Evolutionary conservation across 352 stramenopile genomes (phyloP).

Genomic region (Lagenidium giganteum): DNA sequence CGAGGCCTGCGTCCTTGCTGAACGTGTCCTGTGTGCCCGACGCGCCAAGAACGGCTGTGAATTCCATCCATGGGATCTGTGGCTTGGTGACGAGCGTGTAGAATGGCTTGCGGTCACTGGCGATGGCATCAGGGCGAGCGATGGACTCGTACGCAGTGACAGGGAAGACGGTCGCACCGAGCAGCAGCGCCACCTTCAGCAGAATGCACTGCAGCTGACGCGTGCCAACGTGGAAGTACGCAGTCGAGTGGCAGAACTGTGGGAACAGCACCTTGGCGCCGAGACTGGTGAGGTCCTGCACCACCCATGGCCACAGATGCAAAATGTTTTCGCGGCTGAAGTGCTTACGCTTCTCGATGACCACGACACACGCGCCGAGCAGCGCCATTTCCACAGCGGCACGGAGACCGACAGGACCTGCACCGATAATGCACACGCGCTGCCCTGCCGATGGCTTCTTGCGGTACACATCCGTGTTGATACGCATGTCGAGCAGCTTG

Average conservation of each 20-base stretch:
- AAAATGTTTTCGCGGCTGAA: constrained; percentile 85
- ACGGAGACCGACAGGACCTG: constrained; percentile 69
- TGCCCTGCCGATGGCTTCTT: constrained; percentile 57
- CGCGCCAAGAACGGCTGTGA: constrained; percentile 62
- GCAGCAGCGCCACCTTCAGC: constrained; percentile 71
- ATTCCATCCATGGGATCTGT: constrained; percentile 77
- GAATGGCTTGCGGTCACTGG: constrained; percentile 52
- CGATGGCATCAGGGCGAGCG: constrained; percentile 40
- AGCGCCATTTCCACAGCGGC: constrained; percentile 69
- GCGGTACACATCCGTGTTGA: constrained; percentile 45
- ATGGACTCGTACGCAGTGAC: constrained; percentile 60
- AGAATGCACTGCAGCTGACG: constrained; percentile 82
- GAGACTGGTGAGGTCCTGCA: constrained; percentile 74
- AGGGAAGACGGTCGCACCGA: constrained; percentile 66
- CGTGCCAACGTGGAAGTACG: constrained; percentile 82
- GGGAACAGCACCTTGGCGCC: constrained; percentile 82
- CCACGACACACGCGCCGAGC: constrained; percentile 61
- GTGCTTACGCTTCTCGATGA: constrained; percentile 78
- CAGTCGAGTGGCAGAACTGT: constrained; percentile 76
- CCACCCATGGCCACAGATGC: constrained; percentile 79
- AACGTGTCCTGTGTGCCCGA: constrained; percentile 67
- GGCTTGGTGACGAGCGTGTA: constrained; percentile 70
- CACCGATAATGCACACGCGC: constrained; percentile 68
- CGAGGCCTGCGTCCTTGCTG: constrained; percentile 55
- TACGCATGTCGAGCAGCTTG: constrained; percentile 57